Percentiles rank a stretch among this genome's conserved stretches.
These are phyloP conservation scores for Colletotrichum sojae DNA, from an alignment of 2,329 filamentous ascomycete species.

Conservation along the genomic window DNA sequence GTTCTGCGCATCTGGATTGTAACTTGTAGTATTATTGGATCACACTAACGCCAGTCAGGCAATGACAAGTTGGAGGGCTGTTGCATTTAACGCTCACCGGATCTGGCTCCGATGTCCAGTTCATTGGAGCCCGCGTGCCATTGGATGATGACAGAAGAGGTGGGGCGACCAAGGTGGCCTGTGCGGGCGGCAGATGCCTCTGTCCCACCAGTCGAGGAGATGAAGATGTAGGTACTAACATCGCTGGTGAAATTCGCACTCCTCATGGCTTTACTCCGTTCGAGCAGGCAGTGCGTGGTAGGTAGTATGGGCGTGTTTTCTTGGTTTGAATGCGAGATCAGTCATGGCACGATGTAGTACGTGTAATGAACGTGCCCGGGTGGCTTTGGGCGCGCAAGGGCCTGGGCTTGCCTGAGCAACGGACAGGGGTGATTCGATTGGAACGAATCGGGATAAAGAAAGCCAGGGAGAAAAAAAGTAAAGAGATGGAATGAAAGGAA, in stretches of 20 bases:
- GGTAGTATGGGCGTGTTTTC: no score
- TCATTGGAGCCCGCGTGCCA: neutral
- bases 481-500: no score
- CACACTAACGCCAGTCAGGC: neutral
- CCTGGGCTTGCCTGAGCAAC: constrained; percentile 20
- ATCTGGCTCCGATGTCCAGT: constrained; percentile 19
- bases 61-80: neutral
- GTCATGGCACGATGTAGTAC: constrained; percentile 3
- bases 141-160: neutral
- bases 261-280: no score
- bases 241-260: no score
- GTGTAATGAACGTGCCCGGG: constrained; percentile 7
- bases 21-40: neutral
- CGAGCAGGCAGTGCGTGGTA: no score
- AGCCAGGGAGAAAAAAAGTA: no score
- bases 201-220: neutral
- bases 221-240: neutral
- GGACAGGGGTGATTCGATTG: neutral
- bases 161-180: neutral
- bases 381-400: constrained; percentile 9
- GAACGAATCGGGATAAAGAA: neutral
- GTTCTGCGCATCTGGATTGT: neutral
- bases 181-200: neutral
- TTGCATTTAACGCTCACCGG: constrained; percentile 11
- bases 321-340: neutral